Percentiles rank a stretch among this genome's conserved stretches.
phyloP scores from a whole-genome alignment of 768 basidiomycete species.

The Plicaturopsis crispa region DNA sequence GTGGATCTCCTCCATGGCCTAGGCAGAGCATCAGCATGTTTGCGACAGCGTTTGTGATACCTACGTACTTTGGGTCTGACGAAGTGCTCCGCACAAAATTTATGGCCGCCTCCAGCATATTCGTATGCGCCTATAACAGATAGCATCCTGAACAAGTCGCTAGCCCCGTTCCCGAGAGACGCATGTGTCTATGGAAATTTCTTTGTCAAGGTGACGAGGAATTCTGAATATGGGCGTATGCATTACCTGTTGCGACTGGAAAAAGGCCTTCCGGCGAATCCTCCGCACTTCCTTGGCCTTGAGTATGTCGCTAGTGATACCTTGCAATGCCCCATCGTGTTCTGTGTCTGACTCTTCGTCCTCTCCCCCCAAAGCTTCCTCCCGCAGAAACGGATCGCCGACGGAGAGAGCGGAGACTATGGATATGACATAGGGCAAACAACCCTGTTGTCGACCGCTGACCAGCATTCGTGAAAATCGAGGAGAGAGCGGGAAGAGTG shows the following conservation, averaged over 20 bases:
- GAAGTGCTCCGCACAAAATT: constrained; percentile 87
- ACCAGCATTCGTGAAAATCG: constrained; percentile 95
- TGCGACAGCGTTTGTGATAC: constrained; percentile 2
- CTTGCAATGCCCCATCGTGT: constrained; percentile 26
- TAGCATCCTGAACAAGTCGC: constrained; percentile 82
- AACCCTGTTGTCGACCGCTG: constrained; percentile 77
- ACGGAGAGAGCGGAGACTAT: constrained; percentile 89
- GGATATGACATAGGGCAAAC: constrained; percentile 85
- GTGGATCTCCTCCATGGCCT: constrained; percentile 99
- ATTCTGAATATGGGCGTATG: too few species aligned
- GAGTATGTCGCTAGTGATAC: constrained; percentile 38
- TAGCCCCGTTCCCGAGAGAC: constrained; percentile 69
- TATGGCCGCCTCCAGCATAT: constrained; percentile 71
- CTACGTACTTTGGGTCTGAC: constrained; percentile 75
- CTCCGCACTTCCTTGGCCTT: constrained; percentile 52
- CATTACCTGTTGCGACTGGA: constrained; percentile 76
- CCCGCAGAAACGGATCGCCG: constrained; percentile 92
- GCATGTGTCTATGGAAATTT: constrained; percentile 58
- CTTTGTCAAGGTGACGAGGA: too few species aligned
- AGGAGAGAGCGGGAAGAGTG: constrained; percentile 89
- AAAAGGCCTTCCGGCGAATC: constrained; percentile 68
- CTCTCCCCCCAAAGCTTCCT: constrained; percentile 51
- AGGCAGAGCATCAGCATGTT: background rate
- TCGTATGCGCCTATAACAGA: constrained; percentile 98
- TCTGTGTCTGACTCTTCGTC: constrained; percentile 33